Base-by-base conservation (phyloP, 2,329 filamentous ascomycete genomes). In the Exophiala sp. region DNA sequence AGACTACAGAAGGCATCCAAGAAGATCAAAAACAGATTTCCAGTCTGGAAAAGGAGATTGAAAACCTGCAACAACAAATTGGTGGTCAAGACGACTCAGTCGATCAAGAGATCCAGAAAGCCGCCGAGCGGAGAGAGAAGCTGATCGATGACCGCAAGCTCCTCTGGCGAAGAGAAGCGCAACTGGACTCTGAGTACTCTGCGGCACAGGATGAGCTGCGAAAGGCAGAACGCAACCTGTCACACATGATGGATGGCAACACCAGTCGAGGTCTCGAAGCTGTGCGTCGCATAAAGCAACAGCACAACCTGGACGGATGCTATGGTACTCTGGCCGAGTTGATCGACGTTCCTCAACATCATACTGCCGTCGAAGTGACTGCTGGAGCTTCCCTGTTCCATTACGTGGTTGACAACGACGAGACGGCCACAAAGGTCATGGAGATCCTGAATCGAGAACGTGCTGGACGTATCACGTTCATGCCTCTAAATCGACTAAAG, bases 251-350 rank as follows among this genome's bases (percentile, higher is more conserved):
- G 84, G 94, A 99, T 67, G 84, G 88, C 56, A 87, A 88, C 51
- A 96, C 91, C 4, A 87, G 89, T 53, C 84, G 88, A 46, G 94
- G 92, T 65, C 78, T 99, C 42, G 88, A 89, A n/a, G 87, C 89
- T 2, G 87, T 99, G 14, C 85, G 90, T 50, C 84, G 88, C 40
- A 80, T 97, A 64, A 92, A 91, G 71, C 81, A 84, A 44, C 85
- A 95, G 62, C 78, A 87, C 59, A 83, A 90, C 55, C 83, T 97
- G 5, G 82, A 87, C 1, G 94, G 94, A 21, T 90, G 94, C 1
- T 95, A 96, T 68, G 94, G 95, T 46, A 95, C 91, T 0, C 73
- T 99, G 35, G 91, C 92, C 3, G 95, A 99, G 69, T 81, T 99
- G n/a, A 84, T 97, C 64, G 84, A 91, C 50, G 90, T 96, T 45